A percentile compares a stretch with the other conserved stretches of the same genome.
phyloP scores from a whole-genome alignment of 768 basidiomycete species.

The Termitomyces heimii region DNA sequence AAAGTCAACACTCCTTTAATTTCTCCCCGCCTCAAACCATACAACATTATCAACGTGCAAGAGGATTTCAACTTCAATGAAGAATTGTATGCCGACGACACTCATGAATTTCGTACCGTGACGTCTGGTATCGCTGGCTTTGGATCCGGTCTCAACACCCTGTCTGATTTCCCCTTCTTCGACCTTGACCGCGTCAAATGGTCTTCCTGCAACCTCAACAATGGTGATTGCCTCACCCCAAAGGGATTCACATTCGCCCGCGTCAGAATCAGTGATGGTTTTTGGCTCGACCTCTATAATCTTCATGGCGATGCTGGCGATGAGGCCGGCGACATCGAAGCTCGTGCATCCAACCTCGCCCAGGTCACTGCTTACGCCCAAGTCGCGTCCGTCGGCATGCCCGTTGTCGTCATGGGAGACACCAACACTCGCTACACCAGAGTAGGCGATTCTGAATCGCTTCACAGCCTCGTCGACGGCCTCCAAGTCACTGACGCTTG shows the following conservation, averaged over 20 bases:
- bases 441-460: constrained; percentile 20
- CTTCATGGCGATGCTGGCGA: constrained; percentile 32
- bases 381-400: constrained; percentile 25
- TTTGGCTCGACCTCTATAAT: constrained; percentile 31
- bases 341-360: constrained; percentile 25
- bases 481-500: constrained; percentile 24
- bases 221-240: constrained; percentile 31
- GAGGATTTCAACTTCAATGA: constrained; percentile 36
- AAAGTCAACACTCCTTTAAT: constrained; percentile 24
- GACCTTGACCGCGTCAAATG: constrained; percentile 26
- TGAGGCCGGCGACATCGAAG: constrained; percentile 24
- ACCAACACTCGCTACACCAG: constrained; percentile 32
- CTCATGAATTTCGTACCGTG: constrained; percentile 28
- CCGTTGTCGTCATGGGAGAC: constrained; percentile 31
- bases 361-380: constrained; percentile 24
- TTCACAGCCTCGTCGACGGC: constrained; percentile 17
- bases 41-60: constrained; percentile 27
- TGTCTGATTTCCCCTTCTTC: constrained; percentile 27
- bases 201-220: constrained; percentile 22
- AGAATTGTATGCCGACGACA: constrained; percentile 26
- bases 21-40: constrained; percentile 23
- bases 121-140: constrained; percentile 29
- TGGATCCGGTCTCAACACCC: constrained; percentile 31
- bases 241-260: constrained; percentile 35
- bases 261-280: constrained; percentile 22